Evolutionary conservation across 2,329 filamentous ascomycete genomes (phyloP).

Genomic region (Verticillium tricorpus): DNA sequence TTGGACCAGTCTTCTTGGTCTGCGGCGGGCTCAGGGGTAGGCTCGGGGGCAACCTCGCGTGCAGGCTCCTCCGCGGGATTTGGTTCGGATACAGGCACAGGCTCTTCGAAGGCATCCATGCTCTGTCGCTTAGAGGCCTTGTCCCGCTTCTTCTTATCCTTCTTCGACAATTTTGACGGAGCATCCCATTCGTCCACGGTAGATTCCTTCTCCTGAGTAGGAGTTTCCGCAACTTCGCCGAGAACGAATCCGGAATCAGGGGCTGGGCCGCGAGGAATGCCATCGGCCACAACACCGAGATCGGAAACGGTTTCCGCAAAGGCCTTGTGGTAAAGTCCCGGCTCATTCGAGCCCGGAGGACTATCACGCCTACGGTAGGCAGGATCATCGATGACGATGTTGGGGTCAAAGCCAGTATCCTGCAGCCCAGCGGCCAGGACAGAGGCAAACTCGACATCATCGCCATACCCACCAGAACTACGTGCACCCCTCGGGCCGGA

Average conservation of each 20-base stretch:
- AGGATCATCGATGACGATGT: conserved; percentile 65
- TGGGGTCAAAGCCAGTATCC: conserved; percentile 66
- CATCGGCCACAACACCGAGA: conserved; percentile 21
- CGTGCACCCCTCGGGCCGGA: conserved; percentile 25
- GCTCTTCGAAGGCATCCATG: conserved; percentile 17
- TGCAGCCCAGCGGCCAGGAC: conserved; percentile 64
- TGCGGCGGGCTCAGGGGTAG: conserved; percentile 17
- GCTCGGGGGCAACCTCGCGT: conserved; percentile 4
- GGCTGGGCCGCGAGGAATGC: conserved; percentile 26
- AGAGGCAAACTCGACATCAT: conserved; percentile 67
- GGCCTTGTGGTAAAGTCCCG: conserved; percentile 39
- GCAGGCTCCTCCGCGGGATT: conserved; percentile 2
- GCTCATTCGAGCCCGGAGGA: conserved; percentile 54
- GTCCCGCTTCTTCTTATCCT: conserved; percentile 43
- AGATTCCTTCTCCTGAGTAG: conserved; percentile 13
- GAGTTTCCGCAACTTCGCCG: conserved; percentile 40
- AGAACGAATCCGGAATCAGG: conserved; percentile 40
- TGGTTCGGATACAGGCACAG: conserved; percentile 1
- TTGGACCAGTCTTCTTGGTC: conserved; percentile 16
- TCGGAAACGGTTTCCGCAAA: conserved; percentile 44
- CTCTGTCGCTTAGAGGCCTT: conserved; percentile 32
- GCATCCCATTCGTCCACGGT: conserved; percentile 17
- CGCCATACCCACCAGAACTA: conserved; percentile 61
- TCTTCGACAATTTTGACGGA: conserved; percentile 36
- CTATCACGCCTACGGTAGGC: conserved; percentile 59